phyloP scores from a whole-genome alignment of 805 yeast species.

The Blastobotrys chiropterorum region DNA sequence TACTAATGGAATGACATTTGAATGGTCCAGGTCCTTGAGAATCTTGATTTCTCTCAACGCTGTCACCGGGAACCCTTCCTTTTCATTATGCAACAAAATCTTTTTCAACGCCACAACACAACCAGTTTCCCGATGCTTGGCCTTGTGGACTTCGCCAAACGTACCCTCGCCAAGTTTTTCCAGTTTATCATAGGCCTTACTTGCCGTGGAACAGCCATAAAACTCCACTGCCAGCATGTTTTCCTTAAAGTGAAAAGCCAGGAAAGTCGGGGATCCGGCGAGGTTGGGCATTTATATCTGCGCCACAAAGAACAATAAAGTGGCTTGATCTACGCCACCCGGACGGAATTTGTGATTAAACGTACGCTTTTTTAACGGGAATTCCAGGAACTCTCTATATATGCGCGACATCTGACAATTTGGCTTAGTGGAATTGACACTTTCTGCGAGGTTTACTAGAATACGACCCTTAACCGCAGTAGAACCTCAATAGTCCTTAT shows the following conservation, averaged over 20 bases:
- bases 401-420: too few species aligned
- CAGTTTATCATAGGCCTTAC: slow-evolving; percentile 28
- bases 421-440: too few species aligned
- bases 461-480: too few species aligned
- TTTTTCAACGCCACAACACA: slow-evolving; percentile 81
- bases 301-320: too few species aligned
- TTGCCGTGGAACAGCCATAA: slow-evolving; percentile 32
- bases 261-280: background rate
- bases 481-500: too few species aligned
- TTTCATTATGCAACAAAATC: slow-evolving; percentile 68
- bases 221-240: slow-evolving; percentile 6
- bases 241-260: background rate
- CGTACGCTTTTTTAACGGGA: too few species aligned
- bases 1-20: slow-evolving; percentile 65
- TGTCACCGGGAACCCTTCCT: slow-evolving; percentile 83
- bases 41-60: slow-evolving; percentile 89
- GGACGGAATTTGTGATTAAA: too few species aligned
- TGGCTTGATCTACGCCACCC: too few species aligned
- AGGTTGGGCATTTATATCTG: background rate
- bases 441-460: too few species aligned
- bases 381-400: too few species aligned
- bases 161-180: slow-evolving; percentile 72
- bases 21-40: slow-evolving; percentile 61
- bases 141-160: slow-evolving; percentile 84
- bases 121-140: slow-evolving; percentile 45